A percentile compares a stretch with the other conserved stretches of the same genome.
phyloP scores from a whole-genome alignment of 495 filamentous ascomycete species.

The Rhizodiscina lignyota region DNA sequence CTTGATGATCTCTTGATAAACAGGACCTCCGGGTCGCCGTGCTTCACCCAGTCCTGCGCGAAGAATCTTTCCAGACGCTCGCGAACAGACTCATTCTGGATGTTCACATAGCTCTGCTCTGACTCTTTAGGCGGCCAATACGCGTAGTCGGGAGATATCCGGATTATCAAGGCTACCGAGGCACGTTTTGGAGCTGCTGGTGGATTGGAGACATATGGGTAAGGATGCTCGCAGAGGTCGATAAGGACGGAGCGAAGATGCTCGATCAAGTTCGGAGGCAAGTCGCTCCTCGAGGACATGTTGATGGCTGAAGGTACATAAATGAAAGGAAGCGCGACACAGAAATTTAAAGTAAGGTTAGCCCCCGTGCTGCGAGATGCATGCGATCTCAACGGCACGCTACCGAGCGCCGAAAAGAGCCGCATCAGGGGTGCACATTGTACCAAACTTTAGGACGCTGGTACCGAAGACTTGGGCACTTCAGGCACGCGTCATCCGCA shows the following conservation, averaged over 20 bases:
- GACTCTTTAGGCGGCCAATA: conserved; percentile 38
- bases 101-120: background rate
- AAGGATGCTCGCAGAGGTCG: conserved; percentile 36
- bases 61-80: conserved; percentile 45
- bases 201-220: conserved; percentile 47
- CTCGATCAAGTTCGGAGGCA: too few species aligned
- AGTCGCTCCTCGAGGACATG: too few species aligned
- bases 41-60: conserved; percentile 48
- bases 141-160: conserved; percentile 43
- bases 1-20: conserved; percentile 65
- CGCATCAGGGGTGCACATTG: too few species aligned
- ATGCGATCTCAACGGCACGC: too few species aligned
- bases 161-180: conserved; percentile 56
- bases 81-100: conserved; percentile 12
- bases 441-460: too few species aligned
- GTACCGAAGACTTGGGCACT: too few species aligned
- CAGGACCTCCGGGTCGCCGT: conserved; percentile 59
- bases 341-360: too few species aligned
- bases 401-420: too few species aligned
- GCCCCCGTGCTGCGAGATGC: too few species aligned
- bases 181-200: conserved; percentile 46
- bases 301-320: too few species aligned
- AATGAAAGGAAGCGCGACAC: too few species aligned
- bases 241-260: conserved; percentile 29
- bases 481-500: too few species aligned